These are phyloP conservation scores for Schizophyllum amplum DNA, from an alignment of 1,284 basidiomycete species.

Conservation along the genomic window DNA sequence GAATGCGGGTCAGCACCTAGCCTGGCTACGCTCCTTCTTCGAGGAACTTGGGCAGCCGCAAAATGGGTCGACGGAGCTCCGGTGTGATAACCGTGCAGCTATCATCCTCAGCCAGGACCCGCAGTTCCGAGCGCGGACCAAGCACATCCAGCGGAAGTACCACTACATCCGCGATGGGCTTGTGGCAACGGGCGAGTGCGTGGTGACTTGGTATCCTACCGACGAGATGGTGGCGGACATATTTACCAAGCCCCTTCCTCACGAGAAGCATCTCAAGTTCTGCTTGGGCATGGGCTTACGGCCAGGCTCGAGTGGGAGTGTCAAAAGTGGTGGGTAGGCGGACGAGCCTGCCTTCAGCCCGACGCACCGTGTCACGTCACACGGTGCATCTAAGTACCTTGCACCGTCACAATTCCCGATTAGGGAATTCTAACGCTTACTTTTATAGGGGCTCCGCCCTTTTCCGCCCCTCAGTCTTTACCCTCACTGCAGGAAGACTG, in stretches of 20 bases:
- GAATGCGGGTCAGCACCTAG: constrained; percentile 18
- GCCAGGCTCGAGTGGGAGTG: too few relatives aligned
- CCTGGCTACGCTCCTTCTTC: constrained; percentile 18
- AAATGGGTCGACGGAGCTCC: constrained; percentile 9
- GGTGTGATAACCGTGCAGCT: constrained; percentile 20
- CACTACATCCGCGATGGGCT: constrained; percentile 23
- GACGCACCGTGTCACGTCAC: too few relatives aligned
- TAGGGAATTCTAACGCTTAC: too few relatives aligned
- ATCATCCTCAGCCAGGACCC: constrained; percentile 13
- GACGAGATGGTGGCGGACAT: constrained; percentile 20
- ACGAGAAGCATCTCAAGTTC: constrained; percentile 18
- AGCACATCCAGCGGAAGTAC: constrained; percentile 18
- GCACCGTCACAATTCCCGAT: too few relatives aligned
- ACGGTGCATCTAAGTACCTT: too few relatives aligned
- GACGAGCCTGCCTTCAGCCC: too few relatives aligned
- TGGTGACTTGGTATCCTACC: constrained; percentile 14
- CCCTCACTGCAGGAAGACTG: too few relatives aligned
- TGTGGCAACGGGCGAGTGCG: constrained; percentile 13
- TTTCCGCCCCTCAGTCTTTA: too few relatives aligned
- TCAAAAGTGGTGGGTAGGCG: too few relatives aligned
- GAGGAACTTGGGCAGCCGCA: constrained; percentile 20
- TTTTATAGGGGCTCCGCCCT: too few relatives aligned
- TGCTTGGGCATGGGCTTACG: constrained; percentile 14
- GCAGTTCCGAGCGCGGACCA: constrained; percentile 15
- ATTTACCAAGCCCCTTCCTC: constrained; percentile 17